Conservation (phyloP, 345 rosid genomes). For the Arabis hirsuta region DNA sequence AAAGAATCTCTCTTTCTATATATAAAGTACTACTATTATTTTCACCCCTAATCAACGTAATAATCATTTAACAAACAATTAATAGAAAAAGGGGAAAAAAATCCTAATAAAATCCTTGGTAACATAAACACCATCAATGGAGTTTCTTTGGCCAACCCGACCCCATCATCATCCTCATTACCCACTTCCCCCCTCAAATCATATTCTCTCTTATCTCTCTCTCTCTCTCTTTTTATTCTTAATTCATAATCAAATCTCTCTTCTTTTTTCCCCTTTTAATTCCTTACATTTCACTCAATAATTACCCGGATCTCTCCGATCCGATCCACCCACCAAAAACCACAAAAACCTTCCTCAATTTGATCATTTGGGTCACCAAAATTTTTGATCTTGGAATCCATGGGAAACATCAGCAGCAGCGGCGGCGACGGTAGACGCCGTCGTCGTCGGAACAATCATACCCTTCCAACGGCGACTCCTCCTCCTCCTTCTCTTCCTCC, state of each 20-base stretch:
- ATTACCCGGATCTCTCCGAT: conserved; percentile 27
- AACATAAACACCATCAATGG: conserved; percentile 39
- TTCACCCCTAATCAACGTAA: conserved; percentile 5
- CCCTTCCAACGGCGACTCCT: conserved; percentile 47
- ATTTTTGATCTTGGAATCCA: conserved; percentile 24
- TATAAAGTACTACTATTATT: too few species aligned
- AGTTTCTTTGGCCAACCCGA: conserved; percentile 54
- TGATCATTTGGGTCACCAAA: conserved; percentile 21
- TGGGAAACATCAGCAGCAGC: conserved; percentile 77
- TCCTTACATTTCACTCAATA: conserved; percentile 28
- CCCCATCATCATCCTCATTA: conserved; percentile 41
- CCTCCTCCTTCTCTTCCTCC: conserved; percentile 49
- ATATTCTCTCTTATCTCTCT: conserved; percentile 38
- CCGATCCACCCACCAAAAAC: not conserved
- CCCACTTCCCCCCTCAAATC: conserved; percentile 30
- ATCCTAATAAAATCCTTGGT: not conserved
- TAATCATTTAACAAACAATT: conserved; percentile 14
- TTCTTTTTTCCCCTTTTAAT: not conserved
- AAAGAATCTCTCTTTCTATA: too few species aligned
- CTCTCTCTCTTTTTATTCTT: not conserved
- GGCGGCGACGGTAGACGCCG: conserved; percentile 63
- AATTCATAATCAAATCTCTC: conserved; percentile 16
- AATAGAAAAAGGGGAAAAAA: not conserved
- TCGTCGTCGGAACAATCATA: conserved; percentile 48
- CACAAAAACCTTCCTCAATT: conserved; percentile 4